Percentiles rank a stretch among this genome's conserved stretches.
Conservation (phyloP, 192 early-diverging fungal species). For the Radiomyces spectabilis region DNA sequence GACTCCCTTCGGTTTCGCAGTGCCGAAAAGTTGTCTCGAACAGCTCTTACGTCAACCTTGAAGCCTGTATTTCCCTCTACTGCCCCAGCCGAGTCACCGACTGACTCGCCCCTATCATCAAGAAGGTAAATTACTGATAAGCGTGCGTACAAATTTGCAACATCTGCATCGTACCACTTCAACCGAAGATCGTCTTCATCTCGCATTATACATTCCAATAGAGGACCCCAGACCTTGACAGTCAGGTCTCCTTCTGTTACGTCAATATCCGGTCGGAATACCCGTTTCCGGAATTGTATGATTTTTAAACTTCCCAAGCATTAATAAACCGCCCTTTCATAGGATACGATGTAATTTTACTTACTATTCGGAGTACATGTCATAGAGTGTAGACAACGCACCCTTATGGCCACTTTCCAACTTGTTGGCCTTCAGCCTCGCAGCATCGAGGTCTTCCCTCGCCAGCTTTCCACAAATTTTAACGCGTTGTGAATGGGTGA, state of each 20-base stretch:
- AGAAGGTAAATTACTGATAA: not conserved
- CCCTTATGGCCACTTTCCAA: not conserved
- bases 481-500: not conserved
- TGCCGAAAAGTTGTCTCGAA: not conserved
- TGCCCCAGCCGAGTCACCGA: not conserved
- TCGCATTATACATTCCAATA: not conserved
- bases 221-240: not conserved
- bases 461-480: not conserved
- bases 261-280: constrained; percentile 1
- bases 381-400: not conserved
- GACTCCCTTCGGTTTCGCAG: not conserved
- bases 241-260: not conserved
- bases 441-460: not conserved
- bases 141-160: not conserved
- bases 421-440: not conserved
- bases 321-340: not conserved
- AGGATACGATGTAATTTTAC: not conserved
- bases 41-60: not conserved
- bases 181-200: not conserved
- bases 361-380: constrained; percentile 3
- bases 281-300: not conserved
- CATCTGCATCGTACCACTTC: not conserved
- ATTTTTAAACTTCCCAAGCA: not conserved
- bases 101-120: not conserved
- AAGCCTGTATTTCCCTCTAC: not conserved